These are phyloP conservation scores for Phalaenopsis equestris DNA, from an alignment of 106 monocot genomes.

Conservation along the genomic window DNA sequence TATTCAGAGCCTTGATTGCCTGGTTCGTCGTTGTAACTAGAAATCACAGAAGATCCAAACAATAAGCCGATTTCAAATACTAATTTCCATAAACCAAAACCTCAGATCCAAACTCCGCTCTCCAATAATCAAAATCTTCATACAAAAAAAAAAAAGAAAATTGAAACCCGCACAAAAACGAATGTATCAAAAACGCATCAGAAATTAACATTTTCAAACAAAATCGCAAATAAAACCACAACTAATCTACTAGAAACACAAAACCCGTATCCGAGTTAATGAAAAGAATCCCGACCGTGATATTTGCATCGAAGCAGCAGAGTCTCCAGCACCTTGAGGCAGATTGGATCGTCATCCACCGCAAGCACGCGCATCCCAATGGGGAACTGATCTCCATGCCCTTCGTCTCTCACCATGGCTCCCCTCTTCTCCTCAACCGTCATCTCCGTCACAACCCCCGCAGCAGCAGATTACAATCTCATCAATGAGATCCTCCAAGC, in stretches of 20 bases:
- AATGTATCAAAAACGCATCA: background rate
- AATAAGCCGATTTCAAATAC: background rate
- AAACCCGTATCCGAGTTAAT: background rate
- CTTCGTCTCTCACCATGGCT: constrained; percentile 7
- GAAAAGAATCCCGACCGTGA: constrained; percentile 17
- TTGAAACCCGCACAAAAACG: background rate
- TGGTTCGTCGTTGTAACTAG: constrained; percentile 49
- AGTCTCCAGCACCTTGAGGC: constrained; percentile 28
- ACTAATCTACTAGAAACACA: background rate
- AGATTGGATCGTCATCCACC: constrained; percentile 33
- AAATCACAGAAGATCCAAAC: constrained; percentile 1
- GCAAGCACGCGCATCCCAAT: constrained; percentile 37
- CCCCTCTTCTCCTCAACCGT: constrained; percentile 10
- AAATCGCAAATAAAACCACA: constrained; percentile 1
- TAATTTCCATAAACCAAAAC: background rate
- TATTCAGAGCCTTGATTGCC: constrained; percentile 36
- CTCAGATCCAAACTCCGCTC: background rate
- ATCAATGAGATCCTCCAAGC: background rate
- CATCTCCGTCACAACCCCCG: background rate
- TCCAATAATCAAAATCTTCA: background rate
- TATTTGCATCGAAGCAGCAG: constrained; percentile 32
- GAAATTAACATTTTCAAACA: background rate
- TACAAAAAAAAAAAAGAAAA: too few species aligned
- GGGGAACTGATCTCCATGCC: constrained; percentile 25
- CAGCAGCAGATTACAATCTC: background rate